Evolutionary conservation across 2,329 filamentous ascomycete species (phyloP).

Genomic region (Xylaria sp.): DNA sequence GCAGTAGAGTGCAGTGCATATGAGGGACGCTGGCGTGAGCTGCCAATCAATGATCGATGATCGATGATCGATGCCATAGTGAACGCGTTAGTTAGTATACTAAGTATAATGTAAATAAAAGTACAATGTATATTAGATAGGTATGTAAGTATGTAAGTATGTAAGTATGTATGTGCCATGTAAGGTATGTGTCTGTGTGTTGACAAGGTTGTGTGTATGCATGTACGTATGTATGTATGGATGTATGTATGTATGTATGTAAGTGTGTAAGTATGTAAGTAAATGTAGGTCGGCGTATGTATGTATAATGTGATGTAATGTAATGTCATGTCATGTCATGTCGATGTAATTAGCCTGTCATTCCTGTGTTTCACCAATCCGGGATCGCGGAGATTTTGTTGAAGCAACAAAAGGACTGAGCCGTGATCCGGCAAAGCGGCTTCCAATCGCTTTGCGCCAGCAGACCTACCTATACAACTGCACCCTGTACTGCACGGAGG

Average conservation of each 20-base stretch:
- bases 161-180: neutral
- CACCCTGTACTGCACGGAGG: neutral
- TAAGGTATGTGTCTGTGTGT: neutral
- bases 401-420: constrained; percentile 14
- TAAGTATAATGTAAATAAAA: neutral
- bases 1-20: too few species aligned
- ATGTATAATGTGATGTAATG: too few species aligned
- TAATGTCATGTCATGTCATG: too few species aligned
- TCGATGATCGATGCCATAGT: too few species aligned
- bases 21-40: too few species aligned
- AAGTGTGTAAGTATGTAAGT: neutral
- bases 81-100: neutral
- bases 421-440: constrained; percentile 23
- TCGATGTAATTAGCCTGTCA: constrained; percentile 17
- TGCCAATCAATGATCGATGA: constrained; percentile 2
- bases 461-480: neutral
- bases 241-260: neutral
- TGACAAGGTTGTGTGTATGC: too few species aligned
- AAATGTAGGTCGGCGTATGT: too few species aligned
- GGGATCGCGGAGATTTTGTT: constrained; percentile 21
- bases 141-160: too few species aligned
- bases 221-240: neutral
- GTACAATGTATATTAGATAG: too few species aligned
- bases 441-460: constrained; percentile 19
- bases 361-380: constrained; percentile 20